Evolutionary conservation across 2,329 filamentous ascomycete genomes (phyloP).

Genomic region (Leptographium galeiforme): DNA sequence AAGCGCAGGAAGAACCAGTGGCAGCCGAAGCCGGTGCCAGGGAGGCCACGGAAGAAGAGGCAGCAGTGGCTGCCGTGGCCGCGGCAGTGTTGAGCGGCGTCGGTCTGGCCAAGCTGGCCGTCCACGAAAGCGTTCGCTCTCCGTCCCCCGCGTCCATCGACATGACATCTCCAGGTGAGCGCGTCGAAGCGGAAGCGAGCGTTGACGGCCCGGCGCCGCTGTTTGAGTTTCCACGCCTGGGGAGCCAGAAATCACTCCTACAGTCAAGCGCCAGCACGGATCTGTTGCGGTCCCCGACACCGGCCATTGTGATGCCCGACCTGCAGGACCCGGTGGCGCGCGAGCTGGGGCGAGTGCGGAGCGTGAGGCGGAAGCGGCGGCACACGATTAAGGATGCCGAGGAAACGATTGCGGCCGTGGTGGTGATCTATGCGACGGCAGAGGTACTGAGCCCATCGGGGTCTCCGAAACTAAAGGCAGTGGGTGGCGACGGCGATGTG

Average conservation of each 20-base stretch:
- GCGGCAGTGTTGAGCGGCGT: constrained; percentile 7
- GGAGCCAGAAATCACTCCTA: constrained; percentile 4
- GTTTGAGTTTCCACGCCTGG: constrained; percentile 3
- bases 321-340: constrained; percentile 24
- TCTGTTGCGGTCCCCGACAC: constrained; percentile 27
- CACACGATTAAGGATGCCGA: constrained; percentile 33
- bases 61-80: not conserved
- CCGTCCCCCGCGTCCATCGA: constrained; percentile 2
- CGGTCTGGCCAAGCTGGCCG: not conserved
- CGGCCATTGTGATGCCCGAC: constrained; percentile 33
- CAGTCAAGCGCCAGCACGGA: constrained; percentile 16
- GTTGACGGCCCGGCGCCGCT: constrained; percentile 1
- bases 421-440: constrained; percentile 38
- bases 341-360: constrained; percentile 27
- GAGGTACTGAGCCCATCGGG: constrained; percentile 30
- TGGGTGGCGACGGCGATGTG: not conserved
- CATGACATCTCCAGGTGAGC: constrained; percentile 5
- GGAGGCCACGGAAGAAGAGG: not conserved
- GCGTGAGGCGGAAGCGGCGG: constrained; percentile 30
- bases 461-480: constrained; percentile 16
- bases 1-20: constrained; percentile 4
- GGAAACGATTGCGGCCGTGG: constrained; percentile 39
- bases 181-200: not conserved
- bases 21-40: not conserved
- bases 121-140: not conserved